Base-by-base conservation (phyloP, 495 filamentous ascomycete species). In the Penicillium daleae region DNA sequence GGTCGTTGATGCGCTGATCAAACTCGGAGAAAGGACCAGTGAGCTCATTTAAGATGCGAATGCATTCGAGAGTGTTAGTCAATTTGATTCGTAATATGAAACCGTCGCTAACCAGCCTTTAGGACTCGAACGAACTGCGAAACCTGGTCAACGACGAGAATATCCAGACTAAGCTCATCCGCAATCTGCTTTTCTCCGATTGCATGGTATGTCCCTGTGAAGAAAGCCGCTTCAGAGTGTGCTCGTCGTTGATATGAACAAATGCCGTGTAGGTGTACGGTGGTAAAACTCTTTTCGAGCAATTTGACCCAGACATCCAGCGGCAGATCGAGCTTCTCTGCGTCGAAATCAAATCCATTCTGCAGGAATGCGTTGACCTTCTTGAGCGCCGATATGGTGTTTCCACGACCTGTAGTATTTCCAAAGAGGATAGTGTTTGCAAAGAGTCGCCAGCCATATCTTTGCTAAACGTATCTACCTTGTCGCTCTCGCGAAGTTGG, bases 101-200 rank as follows among this genome's bases (percentile, higher is more conserved):
- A n/a, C 15, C 13, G 8, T n/a, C 5, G 21, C 37, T 27, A 2
- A 56, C 17, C 22, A 10, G 12, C 12, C 15, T 5, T 13, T 19
- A 56, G 54, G 54, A 56, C 24, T 56, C 54, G 35, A 44, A 40
- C 22, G 54, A 56, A 40, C 21, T 56, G 22, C 37, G 10, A 24
- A 42, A 56, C 13, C 37, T 56, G 1, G 54, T 56, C 24, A 56
- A 56, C 13, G 54, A 56, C 37, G 54, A 56, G 54, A 56, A 56
- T 32, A n/a, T 56, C 17, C 54, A 56, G 13, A 44, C 54, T 2
- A 56, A 42, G 24, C 26, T 40, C 6, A 42, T 56, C 22, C 54
- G 54, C 12, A 56, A 56, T 29, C 54, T 56, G 26, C 54, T 56
- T 21, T 56, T 56, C 21, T 56, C 54, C 4, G 54, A 56, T 17